Evolutionary conservation across 2,329 filamentous ascomycete genomes (phyloP).

Genomic region (Ophiostoma piceae): DNA sequence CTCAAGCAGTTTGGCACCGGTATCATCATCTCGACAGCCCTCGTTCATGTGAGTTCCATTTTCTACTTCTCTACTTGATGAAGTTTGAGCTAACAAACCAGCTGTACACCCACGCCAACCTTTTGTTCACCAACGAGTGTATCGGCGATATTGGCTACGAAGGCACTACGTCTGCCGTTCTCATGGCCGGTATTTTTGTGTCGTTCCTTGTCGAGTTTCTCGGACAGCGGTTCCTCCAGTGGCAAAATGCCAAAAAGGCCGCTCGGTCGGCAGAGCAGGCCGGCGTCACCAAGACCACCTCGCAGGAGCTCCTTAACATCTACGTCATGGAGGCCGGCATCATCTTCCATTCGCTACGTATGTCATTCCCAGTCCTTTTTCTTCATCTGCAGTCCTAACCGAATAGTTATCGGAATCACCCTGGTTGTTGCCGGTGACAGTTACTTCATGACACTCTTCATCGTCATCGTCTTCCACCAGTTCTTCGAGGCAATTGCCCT

Average conservation of each 20-base stretch:
- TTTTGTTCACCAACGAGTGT: background rate
- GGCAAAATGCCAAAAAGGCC: background rate
- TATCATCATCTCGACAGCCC: background rate
- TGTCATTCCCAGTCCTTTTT: background rate
- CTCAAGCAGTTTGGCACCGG: constrained; percentile 5
- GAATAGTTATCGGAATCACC: background rate
- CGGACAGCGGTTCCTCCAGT: background rate
- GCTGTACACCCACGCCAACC: background rate
- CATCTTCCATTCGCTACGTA: background rate
- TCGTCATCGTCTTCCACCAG: background rate
- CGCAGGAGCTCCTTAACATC: background rate
- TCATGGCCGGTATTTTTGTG: constrained; percentile 6
- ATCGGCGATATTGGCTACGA: background rate
- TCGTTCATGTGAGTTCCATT: background rate
- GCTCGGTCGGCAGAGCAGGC: background rate
- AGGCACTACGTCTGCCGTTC: background rate
- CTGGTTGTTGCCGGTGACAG: background rate
- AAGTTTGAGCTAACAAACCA: background rate
- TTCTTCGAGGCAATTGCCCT: constrained; percentile 1
- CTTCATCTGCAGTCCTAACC: background rate
- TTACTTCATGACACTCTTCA: background rate
- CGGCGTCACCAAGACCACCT: background rate
- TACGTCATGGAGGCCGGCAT: background rate
- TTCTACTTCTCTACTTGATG: no score
- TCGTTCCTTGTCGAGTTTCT: constrained; percentile 1